A percentile compares a stretch with the other conserved stretches of the same genome.
Conservation (phyloP, 2,329 filamentous ascomycete species). For the Corynespora cassiicola region DNA sequence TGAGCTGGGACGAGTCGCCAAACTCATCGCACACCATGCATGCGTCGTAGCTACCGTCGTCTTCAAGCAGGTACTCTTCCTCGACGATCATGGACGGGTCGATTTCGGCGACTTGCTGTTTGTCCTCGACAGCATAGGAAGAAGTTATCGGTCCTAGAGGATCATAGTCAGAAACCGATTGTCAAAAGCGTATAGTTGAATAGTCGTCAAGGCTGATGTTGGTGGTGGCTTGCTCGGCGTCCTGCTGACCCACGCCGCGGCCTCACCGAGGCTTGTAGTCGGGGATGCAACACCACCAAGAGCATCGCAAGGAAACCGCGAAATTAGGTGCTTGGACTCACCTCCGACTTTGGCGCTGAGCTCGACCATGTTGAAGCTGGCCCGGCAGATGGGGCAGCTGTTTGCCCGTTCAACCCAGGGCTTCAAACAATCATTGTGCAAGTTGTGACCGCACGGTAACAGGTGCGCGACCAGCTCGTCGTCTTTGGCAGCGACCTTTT, state of each 20-base stretch:
- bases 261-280: too few relatives aligned
- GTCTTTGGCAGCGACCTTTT: slow-evolving; percentile 39
- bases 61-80: slow-evolving; percentile 64
- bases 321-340: slow-evolving; percentile 45
- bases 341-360: slow-evolving; percentile 81
- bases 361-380: slow-evolving; percentile 87
- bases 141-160: slow-evolving; percentile 60
- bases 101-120: slow-evolving; percentile 88
- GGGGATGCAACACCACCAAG: too few relatives aligned
- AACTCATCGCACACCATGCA: slow-evolving; percentile 85
- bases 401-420: slow-evolving; percentile 97
- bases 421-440: slow-evolving; percentile 91
- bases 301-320: too few relatives aligned
- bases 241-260: too few relatives aligned
- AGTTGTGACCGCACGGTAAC: slow-evolving; percentile 83
- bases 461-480: slow-evolving; percentile 66
- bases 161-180: not conserved
- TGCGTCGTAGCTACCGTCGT: slow-evolving; percentile 59
- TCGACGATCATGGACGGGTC: slow-evolving; percentile 82
- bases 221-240: too few relatives aligned
- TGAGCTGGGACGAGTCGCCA: slow-evolving; percentile 82
- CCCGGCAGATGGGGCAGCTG: slow-evolving; percentile 95
- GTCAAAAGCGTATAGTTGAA: too few relatives aligned
- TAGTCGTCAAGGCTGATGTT: too few relatives aligned
- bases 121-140: slow-evolving; percentile 75